Conservation (phyloP, 768 basidiomycete genomes). For the Suillus subalutaceus region DNA sequence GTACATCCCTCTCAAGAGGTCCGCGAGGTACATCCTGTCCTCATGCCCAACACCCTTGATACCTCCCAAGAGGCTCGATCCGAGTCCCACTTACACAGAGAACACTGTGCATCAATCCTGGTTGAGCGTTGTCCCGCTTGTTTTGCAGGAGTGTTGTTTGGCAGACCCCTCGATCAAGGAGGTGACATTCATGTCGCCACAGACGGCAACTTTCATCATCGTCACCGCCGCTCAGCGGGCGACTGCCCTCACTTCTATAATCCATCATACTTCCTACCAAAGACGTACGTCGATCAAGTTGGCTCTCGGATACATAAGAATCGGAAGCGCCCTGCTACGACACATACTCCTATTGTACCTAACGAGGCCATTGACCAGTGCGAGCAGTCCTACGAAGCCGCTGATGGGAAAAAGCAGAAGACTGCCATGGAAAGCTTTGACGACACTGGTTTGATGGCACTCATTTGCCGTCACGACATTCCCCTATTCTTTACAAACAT, state of each 20-base stretch:
- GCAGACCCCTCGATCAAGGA: background rate
- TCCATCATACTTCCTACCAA: background rate
- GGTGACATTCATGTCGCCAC: background rate
- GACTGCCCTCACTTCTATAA: background rate
- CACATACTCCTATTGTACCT: background rate
- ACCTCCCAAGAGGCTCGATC: too few relatives aligned
- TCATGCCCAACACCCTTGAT: too few relatives aligned
- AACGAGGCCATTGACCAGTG: background rate
- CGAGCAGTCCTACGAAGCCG: conserved; percentile 12
- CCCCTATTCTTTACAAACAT: conserved; percentile 42
- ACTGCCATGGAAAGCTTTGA: conserved; percentile 30
- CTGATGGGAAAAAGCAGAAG: conserved; percentile 34
- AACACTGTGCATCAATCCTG: background rate
- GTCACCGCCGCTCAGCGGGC: background rate
- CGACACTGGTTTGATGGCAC: conserved; percentile 39
- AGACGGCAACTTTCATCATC: background rate
- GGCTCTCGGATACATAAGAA: background rate
- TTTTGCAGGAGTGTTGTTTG: background rate
- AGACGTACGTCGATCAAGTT: background rate
- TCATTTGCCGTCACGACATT: conserved; percentile 42
- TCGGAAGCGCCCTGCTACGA: background rate
- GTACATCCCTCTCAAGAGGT: too few relatives aligned
- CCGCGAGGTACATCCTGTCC: too few relatives aligned
- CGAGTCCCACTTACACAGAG: too few relatives aligned
- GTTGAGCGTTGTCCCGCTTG: background rate